These are phyloP conservation scores for Vaccinium vitisidaea DNA, from an alignment of 148 eudicot species.

Conservation along the genomic window DNA sequence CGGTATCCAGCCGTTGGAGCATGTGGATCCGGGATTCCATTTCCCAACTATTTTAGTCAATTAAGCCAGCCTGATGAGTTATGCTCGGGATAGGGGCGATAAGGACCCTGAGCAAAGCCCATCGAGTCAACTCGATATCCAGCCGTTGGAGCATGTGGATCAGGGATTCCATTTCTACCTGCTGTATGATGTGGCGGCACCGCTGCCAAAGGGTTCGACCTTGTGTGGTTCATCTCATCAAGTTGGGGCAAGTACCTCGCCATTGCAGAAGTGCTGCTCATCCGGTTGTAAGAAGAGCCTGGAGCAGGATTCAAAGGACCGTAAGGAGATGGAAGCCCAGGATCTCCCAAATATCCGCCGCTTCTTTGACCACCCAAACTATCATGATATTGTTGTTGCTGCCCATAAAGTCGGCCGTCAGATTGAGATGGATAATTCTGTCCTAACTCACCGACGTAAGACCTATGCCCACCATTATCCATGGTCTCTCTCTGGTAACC, in stretches of 20 bases:
- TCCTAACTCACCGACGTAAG: constrained; percentile 17
- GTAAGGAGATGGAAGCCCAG: constrained; percentile 18
- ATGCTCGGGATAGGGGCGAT: constrained; percentile 11
- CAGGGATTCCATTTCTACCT: constrained; percentile 19
- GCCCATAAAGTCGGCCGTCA: constrained; percentile 10
- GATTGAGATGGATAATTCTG: constrained; percentile 11
- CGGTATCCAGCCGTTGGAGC: constrained; percentile 20
- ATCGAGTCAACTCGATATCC: constrained; percentile 17
- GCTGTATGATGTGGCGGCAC: neutral
- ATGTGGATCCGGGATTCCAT: constrained; percentile 18
- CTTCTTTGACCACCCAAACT: constrained; percentile 20
- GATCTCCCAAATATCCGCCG: constrained; percentile 10
- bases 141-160: constrained; percentile 17
- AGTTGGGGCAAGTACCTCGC: constrained; percentile 34
- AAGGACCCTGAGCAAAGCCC: constrained; percentile 35
- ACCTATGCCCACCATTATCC: constrained; percentile 18
- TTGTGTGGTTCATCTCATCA: constrained; percentile 31
- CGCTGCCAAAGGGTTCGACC: constrained; percentile 18
- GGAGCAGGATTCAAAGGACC: constrained; percentile 12
- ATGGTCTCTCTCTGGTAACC: constrained; percentile 20
- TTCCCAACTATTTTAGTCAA: constrained; percentile 20
- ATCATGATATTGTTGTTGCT: constrained; percentile 18
- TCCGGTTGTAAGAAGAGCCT: constrained; percentile 7
- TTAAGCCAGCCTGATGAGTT: constrained; percentile 40
- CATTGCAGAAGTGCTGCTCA: constrained; percentile 32